Percentiles rank a stretch among this genome's conserved stretches.
phyloP scores from a whole-genome alignment of 179 eudicot species.

The Silene noctiflora region DNA sequence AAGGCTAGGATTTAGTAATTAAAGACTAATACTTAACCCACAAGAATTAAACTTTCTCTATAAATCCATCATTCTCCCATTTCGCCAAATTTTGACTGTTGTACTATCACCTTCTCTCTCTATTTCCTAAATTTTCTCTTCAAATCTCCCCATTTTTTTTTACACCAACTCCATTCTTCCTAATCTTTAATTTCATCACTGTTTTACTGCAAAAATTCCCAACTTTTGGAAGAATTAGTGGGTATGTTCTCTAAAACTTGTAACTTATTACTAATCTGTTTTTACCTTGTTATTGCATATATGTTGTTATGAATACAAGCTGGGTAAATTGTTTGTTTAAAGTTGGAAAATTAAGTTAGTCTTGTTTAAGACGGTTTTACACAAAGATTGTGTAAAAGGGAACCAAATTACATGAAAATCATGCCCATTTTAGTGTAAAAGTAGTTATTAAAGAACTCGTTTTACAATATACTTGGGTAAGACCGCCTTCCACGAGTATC shows the following conservation, averaged over 20 bases:
- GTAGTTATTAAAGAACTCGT: no score
- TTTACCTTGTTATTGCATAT: not conserved
- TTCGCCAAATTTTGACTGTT: conserved; percentile 29
- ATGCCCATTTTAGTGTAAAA: no score
- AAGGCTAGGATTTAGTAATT: not conserved
- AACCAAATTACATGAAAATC: no score
- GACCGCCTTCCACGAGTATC: no score
- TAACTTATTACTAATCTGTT: not conserved
- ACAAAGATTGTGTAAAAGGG: no score
- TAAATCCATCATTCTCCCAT: conserved; percentile 23
- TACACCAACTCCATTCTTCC: not conserved
- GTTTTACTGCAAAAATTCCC: not conserved
- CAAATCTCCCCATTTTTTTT: not conserved
- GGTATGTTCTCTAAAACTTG: conserved; percentile 20
- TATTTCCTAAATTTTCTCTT: conserved; percentile 7
- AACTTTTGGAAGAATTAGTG: not conserved
- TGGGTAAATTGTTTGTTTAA: no score
- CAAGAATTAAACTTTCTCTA: conserved; percentile 9
- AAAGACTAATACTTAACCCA: not conserved
- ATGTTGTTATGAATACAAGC: not conserved
- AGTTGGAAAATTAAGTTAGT: no score
- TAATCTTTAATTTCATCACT: not conserved
- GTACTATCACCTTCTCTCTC: conserved; percentile 1
- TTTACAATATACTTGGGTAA: no score
- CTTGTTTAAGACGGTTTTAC: no score